A percentile compares a stretch with the other conserved stretches of the same genome.
phyloP scores from a whole-genome alignment of 2,329 filamentous ascomycete species.

The Colletotrichum tabaci region DNA sequence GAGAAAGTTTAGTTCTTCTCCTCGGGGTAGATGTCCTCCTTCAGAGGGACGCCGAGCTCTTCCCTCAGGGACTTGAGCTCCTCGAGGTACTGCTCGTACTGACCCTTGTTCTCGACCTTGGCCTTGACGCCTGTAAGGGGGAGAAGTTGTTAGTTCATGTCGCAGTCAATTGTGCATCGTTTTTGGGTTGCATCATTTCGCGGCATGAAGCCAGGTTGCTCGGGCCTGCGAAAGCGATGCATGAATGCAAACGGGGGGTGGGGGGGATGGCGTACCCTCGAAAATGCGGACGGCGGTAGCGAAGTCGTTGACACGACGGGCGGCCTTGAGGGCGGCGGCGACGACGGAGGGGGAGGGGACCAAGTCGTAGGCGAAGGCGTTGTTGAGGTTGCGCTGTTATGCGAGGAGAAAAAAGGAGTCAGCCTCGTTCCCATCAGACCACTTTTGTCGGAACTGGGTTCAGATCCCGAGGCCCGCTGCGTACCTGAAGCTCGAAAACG shows the following conservation, averaged over 20 bases:
- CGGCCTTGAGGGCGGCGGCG: constrained; percentile 91
- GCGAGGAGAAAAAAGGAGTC: constrained; percentile 26
- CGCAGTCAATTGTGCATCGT: constrained; percentile 2
- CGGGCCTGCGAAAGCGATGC: constrained; percentile 22
- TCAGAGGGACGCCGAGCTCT: constrained; percentile 91
- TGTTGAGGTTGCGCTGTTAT: constrained; percentile 90
- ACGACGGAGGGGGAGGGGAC: constrained; percentile 95
- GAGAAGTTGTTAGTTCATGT: constrained; percentile 5
- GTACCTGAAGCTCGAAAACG: constrained; percentile 99
- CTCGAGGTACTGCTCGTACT: constrained; percentile 96
- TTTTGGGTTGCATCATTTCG: neutral
- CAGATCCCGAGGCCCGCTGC: constrained; percentile 46
- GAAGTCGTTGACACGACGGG: constrained; percentile 97
- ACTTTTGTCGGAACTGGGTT: constrained; percentile 39
- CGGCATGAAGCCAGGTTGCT: neutral
- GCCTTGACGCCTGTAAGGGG: constrained; percentile 88
- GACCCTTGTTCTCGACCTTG: constrained; percentile 98
- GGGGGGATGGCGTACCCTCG: constrained; percentile 78
- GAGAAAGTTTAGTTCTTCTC: constrained; percentile 57
- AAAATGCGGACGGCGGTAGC: constrained; percentile 98
- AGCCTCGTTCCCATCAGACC: constrained; percentile 44
- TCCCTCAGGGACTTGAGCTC: constrained; percentile 94
- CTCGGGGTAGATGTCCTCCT: constrained; percentile 92
- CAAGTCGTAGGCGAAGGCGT: constrained; percentile 99
- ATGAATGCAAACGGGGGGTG: constrained; percentile 8